Base-by-base conservation (phyloP, 331 rosid genomes). In the Rhamnella rubrinervis region DNA sequence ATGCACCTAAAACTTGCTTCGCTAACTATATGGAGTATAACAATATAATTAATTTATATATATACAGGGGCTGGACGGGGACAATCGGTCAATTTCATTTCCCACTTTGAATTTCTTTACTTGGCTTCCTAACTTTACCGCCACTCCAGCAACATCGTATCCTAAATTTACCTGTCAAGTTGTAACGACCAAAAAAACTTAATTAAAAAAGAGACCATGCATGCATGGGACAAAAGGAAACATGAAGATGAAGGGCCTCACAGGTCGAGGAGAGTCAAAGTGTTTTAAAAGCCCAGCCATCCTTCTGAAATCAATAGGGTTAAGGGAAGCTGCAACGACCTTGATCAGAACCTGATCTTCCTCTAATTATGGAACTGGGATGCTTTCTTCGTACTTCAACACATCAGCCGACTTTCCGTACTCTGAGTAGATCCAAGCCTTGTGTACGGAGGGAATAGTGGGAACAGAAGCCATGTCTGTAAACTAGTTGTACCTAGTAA, bases 341-440 rank as follows among this genome's bases (percentile, higher is more conserved):
- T 88, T 85, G 75, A 91, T 68, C 31, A 92, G 87, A 1, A 85
- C 90, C 52, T 92, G 90, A 4, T 89, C 84, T 7, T 85, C 80
- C 44, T 67, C 71, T 10, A 76, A 15, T 35, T 76, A 21, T 25
- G 96, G 96, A 58, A 82, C 70, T 21, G 89, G 37, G 18, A 81
- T 62, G 61, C 63, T 77, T 4, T 78, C 6, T 44, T 80, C 87
- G 2, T 85, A 67, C 63, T 74, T 82, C 37, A 92, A 86, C 57
- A 77, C 78, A 26, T 92, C 85, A 11, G 71, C 59, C 11, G 82
- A 60, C 2, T 75, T 79, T 16, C 96, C 92, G 31, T 79, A 85
- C 20, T 84, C 75, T 17, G 83, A 59, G 74, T 92, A 92, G 0
- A 77, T 76, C 92, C 96, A 92, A 47, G 88, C 92, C 76, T 82